A percentile compares a stretch with the other conserved stretches of the same genome.
phyloP scores from a whole-genome alignment of 1,284 basidiomycete genomes.

The Sporisorium graminicola region DNA sequence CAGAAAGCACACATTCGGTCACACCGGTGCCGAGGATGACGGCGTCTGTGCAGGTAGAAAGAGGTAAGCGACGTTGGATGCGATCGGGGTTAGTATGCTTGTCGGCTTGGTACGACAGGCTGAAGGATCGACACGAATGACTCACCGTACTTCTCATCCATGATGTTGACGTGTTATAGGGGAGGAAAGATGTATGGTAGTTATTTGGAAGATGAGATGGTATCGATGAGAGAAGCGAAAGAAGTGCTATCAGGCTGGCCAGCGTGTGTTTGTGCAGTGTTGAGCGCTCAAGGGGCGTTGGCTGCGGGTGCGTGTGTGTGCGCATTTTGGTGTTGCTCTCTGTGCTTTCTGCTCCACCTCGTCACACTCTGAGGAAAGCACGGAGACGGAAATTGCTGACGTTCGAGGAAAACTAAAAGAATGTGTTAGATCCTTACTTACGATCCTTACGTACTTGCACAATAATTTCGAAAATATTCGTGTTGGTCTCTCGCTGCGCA shows the following conservation, averaged over 20 bases:
- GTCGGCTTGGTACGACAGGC: no score
- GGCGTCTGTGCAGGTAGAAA: conserved; percentile 51
- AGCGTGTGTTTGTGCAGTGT: neutral
- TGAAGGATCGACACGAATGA: no score
- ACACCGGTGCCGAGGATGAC: conserved; percentile 83
- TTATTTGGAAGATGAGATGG: neutral
- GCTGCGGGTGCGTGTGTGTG: conserved; percentile 5
- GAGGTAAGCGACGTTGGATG: conserved; percentile 2
- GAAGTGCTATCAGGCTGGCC: neutral
- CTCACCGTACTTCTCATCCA: conserved; percentile 66
- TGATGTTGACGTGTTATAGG: conserved; percentile 22
- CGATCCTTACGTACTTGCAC: no score
- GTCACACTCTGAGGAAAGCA: neutral
- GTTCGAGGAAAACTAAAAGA: no score
- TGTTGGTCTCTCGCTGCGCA: no score
- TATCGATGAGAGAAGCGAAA: neutral
- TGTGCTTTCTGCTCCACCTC: neutral
- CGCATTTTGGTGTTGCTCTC: conserved; percentile 13
- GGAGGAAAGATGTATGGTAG: no score
- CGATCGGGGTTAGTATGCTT: conserved; percentile 3
- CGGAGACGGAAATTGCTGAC: no score
- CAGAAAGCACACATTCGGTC: conserved; percentile 96
- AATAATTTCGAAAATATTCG: no score
- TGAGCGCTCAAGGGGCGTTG: neutral
- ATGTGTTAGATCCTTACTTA: no score